Base-by-base conservation (phyloP, 2,329 filamentous ascomycete species). In the Fusarium sp. region DNA sequence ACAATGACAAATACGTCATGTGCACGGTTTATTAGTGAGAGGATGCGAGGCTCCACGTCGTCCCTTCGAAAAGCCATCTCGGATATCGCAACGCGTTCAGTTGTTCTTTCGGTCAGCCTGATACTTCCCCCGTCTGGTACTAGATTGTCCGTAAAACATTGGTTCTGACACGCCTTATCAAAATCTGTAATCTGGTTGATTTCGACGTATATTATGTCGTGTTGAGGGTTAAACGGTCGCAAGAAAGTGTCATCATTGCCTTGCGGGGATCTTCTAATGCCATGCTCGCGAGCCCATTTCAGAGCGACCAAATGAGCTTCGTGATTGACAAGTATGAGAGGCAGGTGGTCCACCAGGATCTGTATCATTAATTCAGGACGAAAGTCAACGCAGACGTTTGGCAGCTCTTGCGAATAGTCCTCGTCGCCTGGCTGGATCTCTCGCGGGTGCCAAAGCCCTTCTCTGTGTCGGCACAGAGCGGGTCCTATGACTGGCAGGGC, bases 171-270 rank as follows among this genome's bases (percentile, higher is more conserved):
- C 8, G 73, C 67, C 0, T 2, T 2, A 16, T 56, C 35, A 1
- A 57, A 48, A 0, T 11, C 62, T 0, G 24, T 11, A 5, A 70
- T n/a, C 1, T 48, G 64, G 4, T 58, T 29, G 3, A 13, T n/a
- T 3, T 72, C 11, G 7, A 77, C 13, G 6, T 69, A 78, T 0
- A 76, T 14, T 8, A 43, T 16, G 13, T 76, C 76, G 4, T 1
- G 27, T 0, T 27, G 4, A 0, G 31, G 31, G 1, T 71, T 27
- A 41, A 76, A 72, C 4, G 10, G 57, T 13, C 74, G 68, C 24
- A 35, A 33, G n/a, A 74, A 63, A 13, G 67, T 7, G 6, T 45
- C 16, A 11, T 27, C 31, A 6, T 48, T 14, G 6, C 57, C 29
- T 5, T 31, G 56, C 14, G 3, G 56, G 1, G 20, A 18, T 6